Conservation (phyloP, 2,329 filamentous ascomycete genomes). For the Cytospora chrysosperma region DNA sequence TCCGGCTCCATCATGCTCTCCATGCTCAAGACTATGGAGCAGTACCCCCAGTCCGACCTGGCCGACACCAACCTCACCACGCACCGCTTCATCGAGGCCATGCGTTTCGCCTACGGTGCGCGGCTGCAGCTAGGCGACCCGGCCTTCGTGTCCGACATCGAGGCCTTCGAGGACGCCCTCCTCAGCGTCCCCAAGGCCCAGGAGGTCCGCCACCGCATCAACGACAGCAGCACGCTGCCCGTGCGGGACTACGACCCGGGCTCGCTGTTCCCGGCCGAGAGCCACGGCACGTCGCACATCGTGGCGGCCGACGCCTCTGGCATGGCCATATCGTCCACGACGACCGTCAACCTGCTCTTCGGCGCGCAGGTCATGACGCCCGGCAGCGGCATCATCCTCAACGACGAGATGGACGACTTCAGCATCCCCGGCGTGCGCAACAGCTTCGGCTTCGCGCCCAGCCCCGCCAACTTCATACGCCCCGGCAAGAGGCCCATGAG, state of each 20-base stretch:
- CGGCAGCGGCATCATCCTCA: conserved; percentile 78
- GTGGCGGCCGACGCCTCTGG: conserved; percentile 71
- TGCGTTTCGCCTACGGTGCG: conserved; percentile 83
- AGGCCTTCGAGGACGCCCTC: conserved; percentile 65
- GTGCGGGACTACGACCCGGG: conserved; percentile 71
- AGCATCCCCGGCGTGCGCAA: conserved; percentile 76
- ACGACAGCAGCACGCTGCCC: conserved; percentile 69
- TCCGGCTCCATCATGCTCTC: conserved; percentile 74
- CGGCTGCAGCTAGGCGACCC: conserved; percentile 83
- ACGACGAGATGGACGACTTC: conserved; percentile 76
- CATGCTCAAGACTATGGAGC: conserved; percentile 79
- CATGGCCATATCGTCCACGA: conserved; percentile 77
- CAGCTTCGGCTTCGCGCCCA: conserved; percentile 81
- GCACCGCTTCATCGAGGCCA: conserved; percentile 83
- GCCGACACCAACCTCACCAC: conserved; percentile 63
- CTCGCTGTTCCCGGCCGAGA: conserved; percentile 64
- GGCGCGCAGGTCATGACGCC: conserved; percentile 78
- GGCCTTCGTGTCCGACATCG: conserved; percentile 63
- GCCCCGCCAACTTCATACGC: conserved; percentile 76
- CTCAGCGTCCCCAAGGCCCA: conserved; percentile 59
- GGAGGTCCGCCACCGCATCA: conserved; percentile 64
- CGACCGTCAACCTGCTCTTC: conserved; percentile 85
- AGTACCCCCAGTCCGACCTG: conserved; percentile 61
- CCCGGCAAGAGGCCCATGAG: conserved; percentile 80
- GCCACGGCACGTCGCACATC: conserved; percentile 72